phyloP scores from a whole-genome alignment of 768 basidiomycete genomes.

The Lentinula sp. region DNA sequence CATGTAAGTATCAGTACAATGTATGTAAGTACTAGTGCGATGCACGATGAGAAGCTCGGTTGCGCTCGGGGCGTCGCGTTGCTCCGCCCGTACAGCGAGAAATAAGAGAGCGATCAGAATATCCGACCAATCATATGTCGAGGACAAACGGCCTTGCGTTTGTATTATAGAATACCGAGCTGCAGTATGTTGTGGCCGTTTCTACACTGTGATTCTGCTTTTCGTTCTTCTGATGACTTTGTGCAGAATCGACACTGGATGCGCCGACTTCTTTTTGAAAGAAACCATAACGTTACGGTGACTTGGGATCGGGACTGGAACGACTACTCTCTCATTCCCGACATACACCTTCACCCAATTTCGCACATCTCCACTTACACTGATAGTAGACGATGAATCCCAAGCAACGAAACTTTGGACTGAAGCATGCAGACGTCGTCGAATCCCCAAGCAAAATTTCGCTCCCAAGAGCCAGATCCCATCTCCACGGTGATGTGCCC shows the following conservation, averaged over 20 bases:
- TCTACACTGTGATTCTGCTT: not conserved
- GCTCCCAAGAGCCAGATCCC: not conserved
- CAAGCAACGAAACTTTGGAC: not conserved
- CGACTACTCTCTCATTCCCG: not conserved
- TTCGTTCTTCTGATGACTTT: not conserved
- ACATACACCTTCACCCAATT: slow-evolving; percentile 3
- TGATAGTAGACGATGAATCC: not conserved
- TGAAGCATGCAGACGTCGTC: not conserved
- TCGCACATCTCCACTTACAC: not conserved
- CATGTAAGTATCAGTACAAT: no score
- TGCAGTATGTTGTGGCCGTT: no score
- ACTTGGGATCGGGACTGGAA: not conserved
- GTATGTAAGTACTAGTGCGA: no score
- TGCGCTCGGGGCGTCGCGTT: no score
- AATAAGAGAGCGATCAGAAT: no score
- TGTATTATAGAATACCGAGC: no score
- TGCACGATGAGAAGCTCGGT: no score
- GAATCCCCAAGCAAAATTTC: not conserved
- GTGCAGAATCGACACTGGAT: not conserved
- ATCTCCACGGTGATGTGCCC: not conserved
- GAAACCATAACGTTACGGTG: not conserved
- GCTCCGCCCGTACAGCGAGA: no score
- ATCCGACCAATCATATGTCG: no score
- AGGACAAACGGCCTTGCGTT: no score
- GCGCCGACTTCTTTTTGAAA: not conserved